phyloP scores from a whole-genome alignment of 2,329 filamentous ascomycete species.

The Pyrenophora seminiperda region DNA sequence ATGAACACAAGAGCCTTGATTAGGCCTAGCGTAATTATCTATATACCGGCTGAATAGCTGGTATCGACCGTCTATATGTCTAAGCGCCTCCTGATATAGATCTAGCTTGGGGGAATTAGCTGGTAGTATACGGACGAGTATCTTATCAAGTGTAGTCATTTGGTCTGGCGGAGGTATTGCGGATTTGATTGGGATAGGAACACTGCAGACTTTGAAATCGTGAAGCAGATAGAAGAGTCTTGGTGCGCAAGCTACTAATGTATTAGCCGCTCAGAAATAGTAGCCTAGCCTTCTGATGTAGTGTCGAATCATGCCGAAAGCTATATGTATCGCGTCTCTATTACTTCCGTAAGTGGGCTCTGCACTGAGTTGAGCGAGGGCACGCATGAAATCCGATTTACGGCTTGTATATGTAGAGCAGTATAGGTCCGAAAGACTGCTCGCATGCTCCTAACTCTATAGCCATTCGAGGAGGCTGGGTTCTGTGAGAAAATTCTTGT shows the following conservation, averaged over 20 bases:
- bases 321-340: slow-evolving; percentile 7
- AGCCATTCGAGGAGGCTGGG: slow-evolving; percentile 1
- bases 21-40: slow-evolving; percentile 29
- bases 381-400: slow-evolving; percentile 15
- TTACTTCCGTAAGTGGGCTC: slow-evolving; percentile 15
- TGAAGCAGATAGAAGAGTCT: too few relatives aligned
- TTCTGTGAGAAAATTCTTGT: not conserved
- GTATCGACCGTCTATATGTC: slow-evolving; percentile 38
- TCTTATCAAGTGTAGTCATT: slow-evolving; percentile 21
- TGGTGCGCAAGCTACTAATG: slow-evolving; percentile 46
- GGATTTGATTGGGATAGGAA: too few relatives aligned
- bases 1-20: slow-evolving; percentile 46
- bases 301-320: slow-evolving; percentile 48
- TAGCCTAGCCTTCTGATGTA: slow-evolving; percentile 55
- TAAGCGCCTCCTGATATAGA: slow-evolving; percentile 14
- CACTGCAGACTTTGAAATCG: too few relatives aligned
- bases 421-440: slow-evolving; percentile 11
- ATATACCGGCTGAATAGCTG: slow-evolving; percentile 30
- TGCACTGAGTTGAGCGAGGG: slow-evolving; percentile 10
- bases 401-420: slow-evolving; percentile 14
- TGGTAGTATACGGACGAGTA: slow-evolving; percentile 36
- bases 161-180: too few relatives aligned
- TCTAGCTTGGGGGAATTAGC: slow-evolving; percentile 24
- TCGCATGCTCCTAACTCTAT: slow-evolving; percentile 2
- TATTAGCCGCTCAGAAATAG: slow-evolving; percentile 48